Base-by-base conservation (phyloP, 371 early-diverging fungal genomes). In the Basidiobolus meristosporus region DNA sequence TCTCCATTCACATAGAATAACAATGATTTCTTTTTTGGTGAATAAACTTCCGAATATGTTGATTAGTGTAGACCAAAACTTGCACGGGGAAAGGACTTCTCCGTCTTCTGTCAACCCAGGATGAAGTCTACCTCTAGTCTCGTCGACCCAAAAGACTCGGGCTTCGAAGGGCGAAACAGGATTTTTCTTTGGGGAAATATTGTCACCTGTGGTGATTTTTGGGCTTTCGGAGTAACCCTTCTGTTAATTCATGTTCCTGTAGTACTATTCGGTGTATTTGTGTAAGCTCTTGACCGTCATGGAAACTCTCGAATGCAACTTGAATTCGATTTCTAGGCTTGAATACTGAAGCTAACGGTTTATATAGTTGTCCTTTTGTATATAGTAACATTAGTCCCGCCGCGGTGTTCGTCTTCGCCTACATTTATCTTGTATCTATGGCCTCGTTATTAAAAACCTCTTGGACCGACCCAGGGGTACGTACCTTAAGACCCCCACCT, bases 401-500 rank as follows among this genome's bases (percentile, higher is more conserved):
- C 1, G 51, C 69, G 12, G 75, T 76, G 3, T 62, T 82, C 37
- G 48, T 83, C 12, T 86, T 83, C 53, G 73, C 53, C 2, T 84
- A 77, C 36, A 33, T 84, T n/a, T 74, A 77, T 42, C 52, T 73
- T 0, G 51, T 81, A 19, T 54, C 80, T 1, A 43, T 81, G 12
- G 65, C 65, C 1, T 75, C 80, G 5, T 80, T 88, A 76, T 60
- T 82, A 35, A 75, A 70, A 53, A 72, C 90, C 19, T 80, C 83
- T n/a, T 78, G 81, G 62, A 78, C 77, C 3, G 91, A 90, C 62
- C 91, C 91, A 3, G 90, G 91, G 23, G 75, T 77, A 62, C 56
- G 53, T 45, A 20, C n/a, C 11, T 31, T 16, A 9, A 10, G 12
- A 14, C 36, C 34, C 17, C 22, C 19, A 14, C 17, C 7, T 23